Percentiles rank a stretch among this genome's conserved stretches.
phyloP scores from a whole-genome alignment of 495 filamentous ascomycete genomes.

The Penicillium mononematosum region DNA sequence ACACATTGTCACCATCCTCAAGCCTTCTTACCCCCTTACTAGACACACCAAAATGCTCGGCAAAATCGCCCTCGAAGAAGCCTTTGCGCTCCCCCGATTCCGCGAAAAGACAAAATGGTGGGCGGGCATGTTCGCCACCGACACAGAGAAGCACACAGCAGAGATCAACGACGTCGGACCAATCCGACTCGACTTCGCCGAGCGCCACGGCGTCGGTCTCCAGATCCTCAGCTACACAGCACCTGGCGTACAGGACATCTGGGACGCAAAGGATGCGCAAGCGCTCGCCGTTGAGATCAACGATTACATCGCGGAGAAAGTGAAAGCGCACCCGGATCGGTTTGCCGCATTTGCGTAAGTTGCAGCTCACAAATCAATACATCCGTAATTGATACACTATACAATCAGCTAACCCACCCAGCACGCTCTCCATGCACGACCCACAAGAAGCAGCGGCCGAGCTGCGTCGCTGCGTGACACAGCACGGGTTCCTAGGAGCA shows the following conservation, averaged over 20 bases:
- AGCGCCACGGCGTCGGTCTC: slow-evolving; percentile 59
- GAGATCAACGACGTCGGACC: slow-evolving; percentile 52
- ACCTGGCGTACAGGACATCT: slow-evolving; percentile 58
- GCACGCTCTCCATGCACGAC: slow-evolving; percentile 55
- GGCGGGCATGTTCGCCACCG: slow-evolving; percentile 46
- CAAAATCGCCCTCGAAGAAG: slow-evolving; percentile 54
- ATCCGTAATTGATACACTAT: neutral
- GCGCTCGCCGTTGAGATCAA: slow-evolving; percentile 52
- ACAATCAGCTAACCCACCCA: slow-evolving; percentile 14
- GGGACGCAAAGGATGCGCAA: slow-evolving; percentile 46
- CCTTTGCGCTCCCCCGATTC: slow-evolving; percentile 49
- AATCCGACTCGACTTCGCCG: slow-evolving; percentile 51
- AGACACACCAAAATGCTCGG: slow-evolving; percentile 43
- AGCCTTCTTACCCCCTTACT: neutral
- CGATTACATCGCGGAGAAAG: slow-evolving; percentile 55
- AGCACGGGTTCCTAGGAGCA: slow-evolving; percentile 57
- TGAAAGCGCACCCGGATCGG: slow-evolving; percentile 49
- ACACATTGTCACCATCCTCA: neutral
- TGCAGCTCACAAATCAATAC: neutral
- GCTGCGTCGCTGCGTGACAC: slow-evolving; percentile 53
- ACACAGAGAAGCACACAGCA: slow-evolving; percentile 40
- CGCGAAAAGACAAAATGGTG: slow-evolving; percentile 50
- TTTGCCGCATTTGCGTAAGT: slow-evolving; percentile 57
- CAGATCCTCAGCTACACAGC: slow-evolving; percentile 58
- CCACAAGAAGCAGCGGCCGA: slow-evolving; percentile 55